Base-by-base conservation (phyloP, 352 stramenopile genomes). In the Globisporangium paroecandrum region DNA sequence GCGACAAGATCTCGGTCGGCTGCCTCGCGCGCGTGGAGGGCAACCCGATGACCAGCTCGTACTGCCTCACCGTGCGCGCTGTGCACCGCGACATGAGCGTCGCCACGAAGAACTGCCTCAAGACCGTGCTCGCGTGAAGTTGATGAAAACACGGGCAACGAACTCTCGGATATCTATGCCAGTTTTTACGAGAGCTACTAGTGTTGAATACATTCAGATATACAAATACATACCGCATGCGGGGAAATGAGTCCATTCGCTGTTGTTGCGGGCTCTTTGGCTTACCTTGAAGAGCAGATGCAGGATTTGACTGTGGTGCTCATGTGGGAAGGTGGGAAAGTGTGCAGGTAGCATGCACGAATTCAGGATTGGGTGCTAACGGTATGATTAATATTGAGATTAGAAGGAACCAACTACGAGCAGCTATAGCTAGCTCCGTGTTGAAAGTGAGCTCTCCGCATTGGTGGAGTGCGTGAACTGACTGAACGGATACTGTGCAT, bases 1-100 rank as follows among this genome's bases (percentile, higher is more conserved):
- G 94, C 7, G 96, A 98, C 64, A 98, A 97, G 71, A 87, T 98
- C 53, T 97, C 95, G 59, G 91, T 99, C 60, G 95, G 95, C 20
- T 97, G 90, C 72, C 79, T 99, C 43, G 83, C 97, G 36, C 85
- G 93, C 49, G 77, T 99, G 25, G 94, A 98, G 82, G 89, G 78
- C 36, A 95, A 97, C 73, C 66, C 78, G 32, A 75, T 89, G 70
- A 81, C 72, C 51, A 93, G 89, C 46, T 73, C 83, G 25, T 97
- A 96, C 71, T 83, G 93, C 53, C 80, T 98, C 55, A 98, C 93
- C 1, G 96, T 97, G 61, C 84, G 94, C 58, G 96, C 95, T 20
- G 79, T 98, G 62, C 93, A 98, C 80, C 93, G 90, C 51, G 84
- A 92, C 77, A 81, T 90, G 66, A 90, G 84, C 60, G 54, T 89